Evolutionary conservation across 2,329 filamentous ascomycete species (phyloP).

Genomic region (Fusarium falciforme): DNA sequence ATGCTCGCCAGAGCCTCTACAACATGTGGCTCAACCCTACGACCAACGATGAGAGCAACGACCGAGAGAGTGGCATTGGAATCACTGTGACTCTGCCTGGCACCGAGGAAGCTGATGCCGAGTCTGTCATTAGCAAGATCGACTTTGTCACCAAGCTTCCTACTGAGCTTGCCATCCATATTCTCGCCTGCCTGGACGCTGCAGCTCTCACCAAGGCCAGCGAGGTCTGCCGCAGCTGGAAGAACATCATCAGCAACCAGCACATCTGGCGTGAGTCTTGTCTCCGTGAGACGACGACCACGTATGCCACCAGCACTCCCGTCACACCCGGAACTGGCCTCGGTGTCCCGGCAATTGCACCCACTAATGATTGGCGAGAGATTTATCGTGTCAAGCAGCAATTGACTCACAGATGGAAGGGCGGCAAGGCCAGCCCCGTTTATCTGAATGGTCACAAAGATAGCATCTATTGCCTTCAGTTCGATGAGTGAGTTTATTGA

Average conservation of each 20-base stretch:
- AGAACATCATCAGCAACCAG: slow-evolving; percentile 59
- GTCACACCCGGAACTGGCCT: slow-evolving; percentile 65
- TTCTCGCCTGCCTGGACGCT: slow-evolving; percentile 68
- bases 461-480: slow-evolving; percentile 97
- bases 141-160: slow-evolving; percentile 70
- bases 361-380: slow-evolving; percentile 83
- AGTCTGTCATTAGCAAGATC: slow-evolving; percentile 61
- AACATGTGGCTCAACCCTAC: slow-evolving; percentile 57
- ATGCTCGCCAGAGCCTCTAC: slow-evolving; percentile 51
- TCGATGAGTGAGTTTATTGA: slow-evolving; percentile 81
- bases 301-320: slow-evolving; percentile 67
- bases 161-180: slow-evolving; percentile 68
- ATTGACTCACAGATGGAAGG: slow-evolving; percentile 83
- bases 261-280: slow-evolving; percentile 75
- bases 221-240: slow-evolving; percentile 65
- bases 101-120: slow-evolving; percentile 49
- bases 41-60: slow-evolving; percentile 61
- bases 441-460: slow-evolving; percentile 95
- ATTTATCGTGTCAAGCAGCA: slow-evolving; percentile 83
- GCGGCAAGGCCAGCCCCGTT: slow-evolving; percentile 81
- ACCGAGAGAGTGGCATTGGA: slow-evolving; percentile 73
- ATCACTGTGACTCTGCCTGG: slow-evolving; percentile 64
- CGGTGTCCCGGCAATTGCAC: slow-evolving; percentile 66
- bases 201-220: slow-evolving; percentile 61
- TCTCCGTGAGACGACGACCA: slow-evolving; percentile 68